These are phyloP conservation scores for Linnemannia schmuckeri DNA, from an alignment of 192 early-diverging fungal genomes.

Conservation along the genomic window DNA sequence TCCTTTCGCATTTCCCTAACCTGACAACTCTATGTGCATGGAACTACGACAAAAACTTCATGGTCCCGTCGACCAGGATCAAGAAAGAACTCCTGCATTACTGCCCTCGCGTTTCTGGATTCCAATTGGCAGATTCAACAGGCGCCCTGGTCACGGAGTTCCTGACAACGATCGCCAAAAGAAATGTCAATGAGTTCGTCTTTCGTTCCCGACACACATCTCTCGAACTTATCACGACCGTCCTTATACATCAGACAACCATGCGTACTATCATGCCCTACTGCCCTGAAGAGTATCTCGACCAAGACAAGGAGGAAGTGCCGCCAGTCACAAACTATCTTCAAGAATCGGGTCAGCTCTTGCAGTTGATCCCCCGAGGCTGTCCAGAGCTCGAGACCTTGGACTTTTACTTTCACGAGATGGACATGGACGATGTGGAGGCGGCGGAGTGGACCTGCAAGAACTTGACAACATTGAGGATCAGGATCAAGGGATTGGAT, in stretches of 20 bases:
- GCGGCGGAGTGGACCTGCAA: background rate
- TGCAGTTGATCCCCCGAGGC: background rate
- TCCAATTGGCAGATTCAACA: background rate
- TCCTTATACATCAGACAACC: background rate
- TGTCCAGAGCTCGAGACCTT: background rate
- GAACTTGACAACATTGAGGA: background rate
- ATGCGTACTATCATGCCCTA: background rate
- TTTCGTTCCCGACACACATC: background rate
- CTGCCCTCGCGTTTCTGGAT: background rate
- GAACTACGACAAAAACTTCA: background rate
- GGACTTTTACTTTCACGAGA: background rate
- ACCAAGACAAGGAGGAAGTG: background rate
- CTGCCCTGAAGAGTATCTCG: background rate
- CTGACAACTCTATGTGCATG: background rate
- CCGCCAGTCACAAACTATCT: background rate
- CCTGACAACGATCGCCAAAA: background rate
- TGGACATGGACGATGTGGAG: constrained; percentile 11
- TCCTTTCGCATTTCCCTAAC: background rate
- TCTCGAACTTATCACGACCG: background rate
- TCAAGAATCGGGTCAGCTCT: background rate
- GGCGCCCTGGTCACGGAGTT: background rate
- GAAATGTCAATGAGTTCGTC: background rate
- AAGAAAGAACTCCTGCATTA: background rate
- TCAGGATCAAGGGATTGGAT: background rate
- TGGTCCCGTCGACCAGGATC: background rate